Conservation (phyloP, 2,329 filamentous ascomycete genomes). For the Penicillium thymicola region DNA sequence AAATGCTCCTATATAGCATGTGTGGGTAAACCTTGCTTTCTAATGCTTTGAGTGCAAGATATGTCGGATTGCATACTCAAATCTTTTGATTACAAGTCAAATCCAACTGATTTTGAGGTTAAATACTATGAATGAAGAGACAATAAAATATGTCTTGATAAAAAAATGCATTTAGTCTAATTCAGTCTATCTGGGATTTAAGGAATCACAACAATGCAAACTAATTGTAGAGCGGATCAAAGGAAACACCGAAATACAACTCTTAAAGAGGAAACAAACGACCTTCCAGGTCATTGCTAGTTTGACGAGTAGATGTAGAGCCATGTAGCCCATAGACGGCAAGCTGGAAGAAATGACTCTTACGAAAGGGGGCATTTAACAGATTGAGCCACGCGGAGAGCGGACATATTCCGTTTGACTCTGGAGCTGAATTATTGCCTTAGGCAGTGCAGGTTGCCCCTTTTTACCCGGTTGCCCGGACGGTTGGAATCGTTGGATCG, state of each 20-base stretch:
- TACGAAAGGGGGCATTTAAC: too few relatives aligned
- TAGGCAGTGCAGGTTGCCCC: accelerated
- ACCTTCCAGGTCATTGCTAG: neutral
- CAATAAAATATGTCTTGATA: neutral
- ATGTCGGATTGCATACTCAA: neutral
- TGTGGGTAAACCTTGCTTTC: too few relatives aligned
- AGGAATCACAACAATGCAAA: neutral
- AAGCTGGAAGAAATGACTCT: too few relatives aligned
- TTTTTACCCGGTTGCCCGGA: too few relatives aligned
- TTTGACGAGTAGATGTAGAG: neutral
- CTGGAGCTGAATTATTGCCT: too few relatives aligned
- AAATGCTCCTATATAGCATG: too few relatives aligned
- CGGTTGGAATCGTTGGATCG: too few relatives aligned
- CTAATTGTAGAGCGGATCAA: neutral
- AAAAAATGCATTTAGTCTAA: neutral
- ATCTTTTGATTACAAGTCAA: neutral
- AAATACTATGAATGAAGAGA: neutral
- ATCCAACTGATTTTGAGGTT: neutral
- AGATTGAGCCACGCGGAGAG: too few relatives aligned
- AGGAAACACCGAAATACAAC: neutral
- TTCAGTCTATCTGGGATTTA: neutral
- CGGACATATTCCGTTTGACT: accelerated
- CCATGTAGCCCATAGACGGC: too few relatives aligned
- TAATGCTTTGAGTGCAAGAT: neutral
- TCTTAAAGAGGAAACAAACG: neutral